Conservation (phyloP, 2,329 filamentous ascomycete species). For the Hypoxylon sp. region DNA sequence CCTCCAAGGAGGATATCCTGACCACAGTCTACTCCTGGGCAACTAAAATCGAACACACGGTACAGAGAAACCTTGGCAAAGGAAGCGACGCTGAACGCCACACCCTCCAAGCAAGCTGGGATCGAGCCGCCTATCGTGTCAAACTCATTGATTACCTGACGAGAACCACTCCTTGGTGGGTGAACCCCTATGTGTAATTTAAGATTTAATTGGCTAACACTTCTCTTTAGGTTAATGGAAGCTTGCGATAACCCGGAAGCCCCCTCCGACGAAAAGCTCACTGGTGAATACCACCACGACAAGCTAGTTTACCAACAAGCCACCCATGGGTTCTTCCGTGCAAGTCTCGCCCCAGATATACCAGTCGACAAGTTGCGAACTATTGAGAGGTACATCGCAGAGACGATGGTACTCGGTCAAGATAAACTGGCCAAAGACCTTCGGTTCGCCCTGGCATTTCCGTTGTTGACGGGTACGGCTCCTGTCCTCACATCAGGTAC, state of each 20-base stretch:
- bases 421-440: background rate
- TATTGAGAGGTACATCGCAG: background rate
- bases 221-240: background rate
- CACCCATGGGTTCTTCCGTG: background rate
- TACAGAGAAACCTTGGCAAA: background rate
- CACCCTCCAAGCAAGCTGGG: background rate
- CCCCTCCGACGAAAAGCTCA: background rate
- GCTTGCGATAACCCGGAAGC: background rate
- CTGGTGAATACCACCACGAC: background rate
- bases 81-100: background rate
- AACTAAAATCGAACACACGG: background rate
- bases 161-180: background rate
- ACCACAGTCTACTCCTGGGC: background rate
- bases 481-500: background rate
- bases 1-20: background rate
- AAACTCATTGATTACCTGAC: background rate
- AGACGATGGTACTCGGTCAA: background rate
- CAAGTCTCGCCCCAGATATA: background rate
- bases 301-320: background rate
- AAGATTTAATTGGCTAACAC: background rate
- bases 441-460: background rate
- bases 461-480: background rate
- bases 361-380: background rate
- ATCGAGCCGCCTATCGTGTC: background rate
- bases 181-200: background rate